Conservation (phyloP, 306 rosid genomes). For the Purshia tridentata region DNA sequence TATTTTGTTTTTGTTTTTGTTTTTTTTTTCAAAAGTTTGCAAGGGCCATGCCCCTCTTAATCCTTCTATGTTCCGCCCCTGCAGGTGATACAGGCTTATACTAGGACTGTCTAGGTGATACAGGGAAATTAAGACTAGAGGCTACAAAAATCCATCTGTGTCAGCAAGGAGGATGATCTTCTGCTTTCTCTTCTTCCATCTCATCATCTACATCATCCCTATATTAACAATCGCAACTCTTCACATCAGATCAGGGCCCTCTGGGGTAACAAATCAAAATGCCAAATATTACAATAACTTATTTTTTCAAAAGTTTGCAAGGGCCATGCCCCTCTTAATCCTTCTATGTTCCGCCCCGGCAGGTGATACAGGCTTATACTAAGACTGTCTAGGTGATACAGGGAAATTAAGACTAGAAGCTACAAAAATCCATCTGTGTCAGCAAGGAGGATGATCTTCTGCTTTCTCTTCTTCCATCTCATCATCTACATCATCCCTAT, state of each 20-base stretch:
- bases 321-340: too few species aligned
- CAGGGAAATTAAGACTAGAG: slow-evolving; percentile 20
- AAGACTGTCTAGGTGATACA: slow-evolving; percentile 4
- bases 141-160: slow-evolving; percentile 15
- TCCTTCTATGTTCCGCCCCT: too few species aligned
- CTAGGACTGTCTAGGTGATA: neutral
- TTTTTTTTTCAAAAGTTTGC: too few species aligned
- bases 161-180: slow-evolving; percentile 35
- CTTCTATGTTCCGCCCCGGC: too few species aligned
- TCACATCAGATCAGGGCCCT: slow-evolving; percentile 19
- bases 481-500: slow-evolving; percentile 51
- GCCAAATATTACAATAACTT: too few species aligned
- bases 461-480: slow-evolving; percentile 64
- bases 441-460: slow-evolving; percentile 32
- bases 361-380: too few species aligned
- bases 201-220: slow-evolving; percentile 54
- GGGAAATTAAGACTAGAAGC: slow-evolving; percentile 19
- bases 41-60: too few species aligned
- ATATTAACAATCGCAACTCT: slow-evolving; percentile 21
- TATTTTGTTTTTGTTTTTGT: too few species aligned
- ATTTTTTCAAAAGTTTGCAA: too few species aligned
- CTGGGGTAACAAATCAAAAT: neutral
- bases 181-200: slow-evolving; percentile 58
- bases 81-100: too few species aligned
- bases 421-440: slow-evolving; percentile 19